Evolutionary conservation across 495 filamentous ascomycete species (phyloP), one percentile per base, ranked within the genome.

Genomic region (Tricharina praecox): DNA sequence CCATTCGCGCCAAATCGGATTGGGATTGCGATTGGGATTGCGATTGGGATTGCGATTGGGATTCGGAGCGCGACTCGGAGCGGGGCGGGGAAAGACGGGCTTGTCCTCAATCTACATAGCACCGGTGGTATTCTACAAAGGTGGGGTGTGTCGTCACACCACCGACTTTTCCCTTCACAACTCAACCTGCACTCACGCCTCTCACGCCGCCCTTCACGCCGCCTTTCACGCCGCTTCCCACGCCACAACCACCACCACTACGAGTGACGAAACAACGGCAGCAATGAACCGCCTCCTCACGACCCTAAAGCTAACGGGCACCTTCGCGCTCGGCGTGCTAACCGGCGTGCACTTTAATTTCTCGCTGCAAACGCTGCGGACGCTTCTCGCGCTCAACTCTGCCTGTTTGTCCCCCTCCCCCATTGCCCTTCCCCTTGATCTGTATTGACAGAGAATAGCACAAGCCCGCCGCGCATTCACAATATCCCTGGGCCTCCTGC

Each of bases 271-370:
- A 21, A 23, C 24, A 4, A 43, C 39, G 8, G 5, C 8, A 8
- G 18, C 34, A 9, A 46, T 46, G 43, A 34, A 46, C 24, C 25
- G 50, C 23, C 35, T 59, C 13, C 13, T 50, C 24, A 32, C 53
- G 21, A 47, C 53, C 20, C 58, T 61, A 2, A 85, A 85, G 59
- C 82, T 85, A 63, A 69, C 79, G 16, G 79, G 79, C 49, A 79
- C 78, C 11, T 67, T 81, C 45, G 75, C 71, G 32, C 69, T 85
- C 7, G 79, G 79, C 24, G 67, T 85, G 4, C 63, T 85, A 46
- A 82, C 79, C 7, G 58, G 58, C 38, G 28, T 53, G 9, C 58
- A 61, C 38, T 38, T 61, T 28, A 56, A 60, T 36, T 61, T 61
- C 23, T 60, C 57, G n/a, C 51, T 51, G 23, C 35, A 59, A 23